Conservation (phyloP, 371 early-diverging fungal species). For the Mortierella sp. region DNA sequence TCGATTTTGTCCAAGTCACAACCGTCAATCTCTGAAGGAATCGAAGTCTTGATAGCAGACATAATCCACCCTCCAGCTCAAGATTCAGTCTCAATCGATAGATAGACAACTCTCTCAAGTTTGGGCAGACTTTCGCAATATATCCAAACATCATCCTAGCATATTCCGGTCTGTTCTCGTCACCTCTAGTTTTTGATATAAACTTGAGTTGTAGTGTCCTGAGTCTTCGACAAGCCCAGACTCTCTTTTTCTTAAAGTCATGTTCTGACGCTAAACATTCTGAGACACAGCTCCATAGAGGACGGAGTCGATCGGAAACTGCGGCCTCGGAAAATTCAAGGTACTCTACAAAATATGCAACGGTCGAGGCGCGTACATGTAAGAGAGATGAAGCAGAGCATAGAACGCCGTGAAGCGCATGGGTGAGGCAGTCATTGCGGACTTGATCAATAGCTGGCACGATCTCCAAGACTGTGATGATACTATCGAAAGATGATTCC, state of each 20-base stretch:
- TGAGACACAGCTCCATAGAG: background rate
- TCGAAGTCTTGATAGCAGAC: conserved; percentile 16
- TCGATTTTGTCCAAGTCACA: conserved; percentile 4
- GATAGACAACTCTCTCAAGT: conserved; percentile 15
- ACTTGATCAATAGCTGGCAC: background rate
- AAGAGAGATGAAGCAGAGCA: conserved; percentile 15
- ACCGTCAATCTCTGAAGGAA: conserved; percentile 15
- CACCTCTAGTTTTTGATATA: background rate
- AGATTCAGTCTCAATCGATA: conserved; percentile 1
- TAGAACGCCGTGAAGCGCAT: conserved; percentile 17
- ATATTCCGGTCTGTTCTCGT: conserved; percentile 8
- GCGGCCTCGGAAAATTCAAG: conserved; percentile 10
- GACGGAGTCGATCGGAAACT: background rate
- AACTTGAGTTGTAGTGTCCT: conserved; percentile 15
- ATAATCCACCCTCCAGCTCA: conserved; percentile 10
- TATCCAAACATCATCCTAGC: conserved; percentile 36
- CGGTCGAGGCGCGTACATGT: conserved; percentile 10
- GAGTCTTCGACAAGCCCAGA: conserved; percentile 33
- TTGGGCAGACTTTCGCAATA: conserved; percentile 22
- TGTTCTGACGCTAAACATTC: background rate
- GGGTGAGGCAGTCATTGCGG: background rate
- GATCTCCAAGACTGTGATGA: conserved; percentile 18
- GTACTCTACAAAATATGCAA: conserved; percentile 21
- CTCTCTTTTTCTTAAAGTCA: conserved; percentile 1
- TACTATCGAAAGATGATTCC: background rate